Evolutionary conservation across 768 basidiomycete genomes (phyloP).

Genomic region (Suillus decipiens): DNA sequence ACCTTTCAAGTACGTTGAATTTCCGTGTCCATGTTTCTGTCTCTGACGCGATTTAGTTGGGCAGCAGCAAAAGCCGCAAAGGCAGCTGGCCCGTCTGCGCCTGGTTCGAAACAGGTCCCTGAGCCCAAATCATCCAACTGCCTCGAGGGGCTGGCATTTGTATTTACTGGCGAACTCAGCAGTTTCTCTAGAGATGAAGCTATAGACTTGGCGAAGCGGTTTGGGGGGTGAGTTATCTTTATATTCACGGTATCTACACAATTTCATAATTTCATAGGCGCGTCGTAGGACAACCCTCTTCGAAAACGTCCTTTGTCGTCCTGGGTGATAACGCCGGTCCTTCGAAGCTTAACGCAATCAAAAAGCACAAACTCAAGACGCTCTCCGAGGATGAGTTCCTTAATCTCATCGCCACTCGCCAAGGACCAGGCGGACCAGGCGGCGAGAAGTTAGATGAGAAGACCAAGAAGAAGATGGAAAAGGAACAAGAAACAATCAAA

Average conservation of each 20-base stretch:
- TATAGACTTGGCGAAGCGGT: conserved; percentile 85
- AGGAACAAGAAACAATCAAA: conserved; percentile 77
- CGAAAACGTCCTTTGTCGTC: conserved; percentile 87
- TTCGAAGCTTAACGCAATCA: conserved; percentile 83
- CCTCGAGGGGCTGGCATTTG: conserved; percentile 84
- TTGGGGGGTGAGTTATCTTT: conserved; percentile 71
- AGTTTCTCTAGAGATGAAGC: conserved; percentile 90
- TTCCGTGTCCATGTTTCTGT: not conserved
- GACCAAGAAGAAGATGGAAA: conserved; percentile 75
- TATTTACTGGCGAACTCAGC: conserved; percentile 92
- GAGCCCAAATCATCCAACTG: conserved; percentile 79
- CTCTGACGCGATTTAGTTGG: conserved; percentile 40
- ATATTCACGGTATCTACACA: not conserved
- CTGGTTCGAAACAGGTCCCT: conserved; percentile 62
- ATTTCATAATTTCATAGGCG: conserved; percentile 51
- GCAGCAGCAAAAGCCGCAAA: conserved; percentile 60
- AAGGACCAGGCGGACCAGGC: conserved; percentile 44
- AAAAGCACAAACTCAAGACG: conserved; percentile 75
- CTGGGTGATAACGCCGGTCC: conserved; percentile 88
- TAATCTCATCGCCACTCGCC: conserved; percentile 73
- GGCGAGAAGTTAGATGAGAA: conserved; percentile 66
- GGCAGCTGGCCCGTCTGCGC: conserved; percentile 55
- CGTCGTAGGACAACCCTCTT: conserved; percentile 84
- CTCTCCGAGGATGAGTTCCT: conserved; percentile 89
- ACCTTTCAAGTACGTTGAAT: conserved; percentile 27